Evolutionary conservation across 2,329 filamentous ascomycete genomes (phyloP).

Genomic region (Herpomyces periplanetae): DNA sequence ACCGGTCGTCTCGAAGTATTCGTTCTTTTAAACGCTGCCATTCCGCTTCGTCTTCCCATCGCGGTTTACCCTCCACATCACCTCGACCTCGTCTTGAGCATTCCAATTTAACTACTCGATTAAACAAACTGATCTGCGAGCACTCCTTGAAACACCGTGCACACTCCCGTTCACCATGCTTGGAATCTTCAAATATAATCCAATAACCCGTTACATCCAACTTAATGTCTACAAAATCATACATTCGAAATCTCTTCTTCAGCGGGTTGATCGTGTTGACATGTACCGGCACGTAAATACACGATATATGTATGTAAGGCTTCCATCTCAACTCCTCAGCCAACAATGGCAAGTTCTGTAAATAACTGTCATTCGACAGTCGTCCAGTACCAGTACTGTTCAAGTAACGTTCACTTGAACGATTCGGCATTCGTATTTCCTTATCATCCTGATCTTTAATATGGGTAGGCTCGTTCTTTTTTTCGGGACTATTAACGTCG

Average conservation of each 20-base stretch:
- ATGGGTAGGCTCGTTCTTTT: too few relatives aligned
- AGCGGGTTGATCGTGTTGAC: slow-evolving; percentile 53
- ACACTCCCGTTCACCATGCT: slow-evolving; percentile 34
- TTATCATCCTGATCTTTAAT: too few relatives aligned
- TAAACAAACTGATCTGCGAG: slow-evolving; percentile 54
- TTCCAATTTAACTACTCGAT: slow-evolving; percentile 68
- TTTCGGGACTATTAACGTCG: too few relatives aligned
- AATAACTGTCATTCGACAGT: too few relatives aligned
- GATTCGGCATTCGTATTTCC: too few relatives aligned
- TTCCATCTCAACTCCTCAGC: too few relatives aligned
- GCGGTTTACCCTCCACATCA: too few relatives aligned
- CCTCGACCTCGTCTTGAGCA: too few relatives aligned
- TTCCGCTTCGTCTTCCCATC: too few relatives aligned
- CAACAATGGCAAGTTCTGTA: too few relatives aligned
- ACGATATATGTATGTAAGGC: slow-evolving; percentile 68
- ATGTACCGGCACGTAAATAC: slow-evolving; percentile 51
- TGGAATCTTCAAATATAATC: slow-evolving; percentile 47
- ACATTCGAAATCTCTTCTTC: slow-evolving; percentile 53
- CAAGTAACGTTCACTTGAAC: too few relatives aligned
- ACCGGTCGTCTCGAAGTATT: slow-evolving; percentile 27
- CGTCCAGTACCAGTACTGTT: too few relatives aligned
- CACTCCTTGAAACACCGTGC: slow-evolving; percentile 38
- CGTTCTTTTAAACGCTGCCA: slow-evolving; percentile 21
- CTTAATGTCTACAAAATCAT: slow-evolving; percentile 37
- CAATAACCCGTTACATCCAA: slow-evolving; percentile 63